phyloP scores from a whole-genome alignment of 2,329 filamentous ascomycete species.

The Byssochlamys sp. region DNA sequence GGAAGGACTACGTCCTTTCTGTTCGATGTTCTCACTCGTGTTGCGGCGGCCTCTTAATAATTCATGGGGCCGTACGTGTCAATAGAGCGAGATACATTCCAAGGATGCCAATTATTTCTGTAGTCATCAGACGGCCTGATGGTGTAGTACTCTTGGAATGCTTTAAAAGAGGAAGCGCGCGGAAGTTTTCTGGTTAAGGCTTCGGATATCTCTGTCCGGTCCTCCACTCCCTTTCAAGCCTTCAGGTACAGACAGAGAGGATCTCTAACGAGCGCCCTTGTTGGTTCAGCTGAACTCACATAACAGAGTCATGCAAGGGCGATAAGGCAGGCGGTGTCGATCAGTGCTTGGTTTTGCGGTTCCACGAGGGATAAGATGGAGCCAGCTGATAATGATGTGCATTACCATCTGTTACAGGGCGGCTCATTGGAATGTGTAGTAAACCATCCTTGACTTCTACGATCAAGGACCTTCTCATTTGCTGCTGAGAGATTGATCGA shows the following conservation, averaged over 20 bases:
- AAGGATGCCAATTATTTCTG: neutral
- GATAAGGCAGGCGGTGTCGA: neutral
- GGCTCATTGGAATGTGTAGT: neutral
- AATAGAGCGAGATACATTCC: constrained; percentile 36
- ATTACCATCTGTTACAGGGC: neutral
- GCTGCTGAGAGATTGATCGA: neutral
- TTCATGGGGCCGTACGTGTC: constrained; percentile 33
- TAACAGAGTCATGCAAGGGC: neutral
- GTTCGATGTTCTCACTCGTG: constrained; percentile 30
- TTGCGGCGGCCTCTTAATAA: constrained; percentile 29
- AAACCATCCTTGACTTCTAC: neutral
- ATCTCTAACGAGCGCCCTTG: neutral
- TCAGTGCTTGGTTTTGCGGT: neutral
- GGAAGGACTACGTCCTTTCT: constrained; percentile 12
- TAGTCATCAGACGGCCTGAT: neutral
- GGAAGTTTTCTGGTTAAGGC: neutral
- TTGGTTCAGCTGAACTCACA: neutral
- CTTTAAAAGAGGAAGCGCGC: neutral
- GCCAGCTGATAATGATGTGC: neutral
- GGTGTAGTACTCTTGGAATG: neutral
- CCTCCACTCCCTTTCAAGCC: neutral
- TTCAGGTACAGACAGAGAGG: neutral
- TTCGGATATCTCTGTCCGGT: neutral
- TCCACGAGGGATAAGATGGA: neutral
- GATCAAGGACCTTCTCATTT: neutral